Evolutionary conservation across 208 protist species (phyloP), one percentile per base, ranked within the genome.

Genomic region (Crithidia sp.): DNA sequence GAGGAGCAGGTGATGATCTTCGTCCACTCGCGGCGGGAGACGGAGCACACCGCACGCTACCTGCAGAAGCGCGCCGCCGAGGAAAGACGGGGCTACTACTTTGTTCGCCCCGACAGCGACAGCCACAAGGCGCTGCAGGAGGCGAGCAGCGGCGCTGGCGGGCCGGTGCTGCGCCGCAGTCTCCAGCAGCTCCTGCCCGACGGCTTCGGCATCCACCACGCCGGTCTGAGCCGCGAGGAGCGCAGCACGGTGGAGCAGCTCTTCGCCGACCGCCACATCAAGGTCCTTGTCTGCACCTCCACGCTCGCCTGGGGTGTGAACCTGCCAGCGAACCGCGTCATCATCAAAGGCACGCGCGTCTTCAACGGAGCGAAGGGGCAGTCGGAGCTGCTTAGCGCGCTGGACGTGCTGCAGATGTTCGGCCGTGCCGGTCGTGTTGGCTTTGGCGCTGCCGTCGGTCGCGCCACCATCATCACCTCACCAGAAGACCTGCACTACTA

Each of bases 271-370:
- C 81, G 97, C 14, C 95, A 98, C 86, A 86, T 99, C 39, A 91
- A 98, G 64, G 96, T 99, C 5, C 87, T 99, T 3, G 96, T 99
- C 8, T 99, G 97, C 58, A 99, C 99, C 0, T 98, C 99, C 0
- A 99, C 99, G 12, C 90, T 99, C 2, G 99, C 99, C n/a, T 99
- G 99, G 99, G 99, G 99, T 79, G 99, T 99, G 2, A 99, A 99
- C 86, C 69, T 99, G 49, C 99, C 99, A 0, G 99, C 99, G 5
- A 99, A 99, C 82, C 97, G 95, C 10, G 99, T 99, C 17, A 99
- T 99, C 70, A 99, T 99, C 76, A 99, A 99, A 79, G 99, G 99
- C n/a, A 99, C 99, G 3, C 98, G 99, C 72, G 87, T 99, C n/a
- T 99, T 99, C 82, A 97, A 88, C 69, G 97, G 98, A 13, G 94